Evolutionary conservation across 2,329 filamentous ascomycete genomes (phyloP).

Genomic region (Claviceps sp.): DNA sequence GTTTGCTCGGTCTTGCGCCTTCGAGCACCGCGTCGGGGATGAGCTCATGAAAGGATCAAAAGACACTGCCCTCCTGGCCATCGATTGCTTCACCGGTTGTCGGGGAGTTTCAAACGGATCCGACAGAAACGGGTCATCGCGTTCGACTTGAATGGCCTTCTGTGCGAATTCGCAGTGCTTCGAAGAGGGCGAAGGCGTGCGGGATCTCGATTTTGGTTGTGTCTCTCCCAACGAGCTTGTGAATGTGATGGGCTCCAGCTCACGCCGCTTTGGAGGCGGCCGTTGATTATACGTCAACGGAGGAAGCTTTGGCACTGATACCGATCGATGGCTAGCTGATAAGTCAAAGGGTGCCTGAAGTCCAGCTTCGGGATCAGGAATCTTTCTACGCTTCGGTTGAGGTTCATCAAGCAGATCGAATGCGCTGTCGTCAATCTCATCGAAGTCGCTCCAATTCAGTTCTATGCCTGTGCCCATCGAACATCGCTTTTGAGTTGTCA

Average conservation of each 20-base stretch:
- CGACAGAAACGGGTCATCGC: slow-evolving; percentile 8
- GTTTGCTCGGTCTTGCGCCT: background rate
- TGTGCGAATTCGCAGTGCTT: background rate
- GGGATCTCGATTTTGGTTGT: background rate
- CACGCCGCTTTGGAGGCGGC: background rate
- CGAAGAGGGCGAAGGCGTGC: background rate
- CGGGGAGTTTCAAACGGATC: slow-evolving; percentile 25
- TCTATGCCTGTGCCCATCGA: background rate
- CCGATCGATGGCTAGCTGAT: too few relatives aligned
- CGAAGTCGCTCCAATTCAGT: background rate
- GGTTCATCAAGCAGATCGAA: slow-evolving; percentile 1
- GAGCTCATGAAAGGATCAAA: slow-evolving; percentile 10
- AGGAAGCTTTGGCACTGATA: background rate
- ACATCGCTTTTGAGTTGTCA: background rate
- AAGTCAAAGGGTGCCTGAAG: background rate
- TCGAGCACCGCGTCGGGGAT: background rate
- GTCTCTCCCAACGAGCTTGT: slow-evolving; percentile 20
- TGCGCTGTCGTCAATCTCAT: background rate
- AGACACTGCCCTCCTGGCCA: slow-evolving; percentile 5
- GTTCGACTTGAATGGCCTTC: background rate
- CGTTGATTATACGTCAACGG: background rate
- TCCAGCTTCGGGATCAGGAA: background rate
- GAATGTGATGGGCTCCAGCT: slow-evolving; percentile 20
- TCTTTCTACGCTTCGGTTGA: slow-evolving; percentile 1
- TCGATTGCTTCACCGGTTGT: background rate